phyloP scores from a whole-genome alignment of 768 basidiomycete genomes.

The Brasilioporus rufonigricans region DNA sequence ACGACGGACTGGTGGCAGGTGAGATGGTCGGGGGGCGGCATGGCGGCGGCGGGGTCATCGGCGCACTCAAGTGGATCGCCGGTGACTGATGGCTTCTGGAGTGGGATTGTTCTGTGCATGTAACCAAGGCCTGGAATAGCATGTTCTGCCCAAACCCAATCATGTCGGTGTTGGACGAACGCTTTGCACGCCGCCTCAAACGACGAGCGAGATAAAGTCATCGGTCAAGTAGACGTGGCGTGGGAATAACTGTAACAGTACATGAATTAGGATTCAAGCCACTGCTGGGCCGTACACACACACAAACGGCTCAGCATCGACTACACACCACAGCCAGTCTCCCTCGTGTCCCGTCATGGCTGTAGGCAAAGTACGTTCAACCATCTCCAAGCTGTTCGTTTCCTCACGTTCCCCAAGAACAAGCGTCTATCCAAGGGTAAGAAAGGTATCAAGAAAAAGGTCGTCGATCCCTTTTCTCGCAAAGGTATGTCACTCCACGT shows the following conservation, averaged over 20 bases:
- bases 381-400: background rate
- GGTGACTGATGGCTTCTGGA: slow-evolving; percentile 14
- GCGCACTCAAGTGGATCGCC: slow-evolving; percentile 16
- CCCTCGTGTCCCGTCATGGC: slow-evolving; percentile 62
- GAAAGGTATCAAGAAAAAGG: slow-evolving; percentile 99
- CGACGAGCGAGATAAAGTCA: slow-evolving; percentile 47
- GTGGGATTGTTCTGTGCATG: slow-evolving; percentile 39
- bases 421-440: slow-evolving; percentile 98
- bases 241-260: slow-evolving; percentile 44
- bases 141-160: slow-evolving; percentile 66
- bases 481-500: slow-evolving; percentile 62
- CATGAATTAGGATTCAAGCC: slow-evolving; percentile 61
- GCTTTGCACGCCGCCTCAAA: slow-evolving; percentile 61
- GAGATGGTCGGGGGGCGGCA: slow-evolving; percentile 33
- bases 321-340: slow-evolving; percentile 43
- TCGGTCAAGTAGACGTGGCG: slow-evolving; percentile 29
- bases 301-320: slow-evolving; percentile 12
- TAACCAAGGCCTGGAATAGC: slow-evolving; percentile 47
- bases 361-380: slow-evolving; percentile 74
- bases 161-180: slow-evolving; percentile 40
- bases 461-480: slow-evolving; percentile 99
- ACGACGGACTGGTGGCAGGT: slow-evolving; percentile 65
- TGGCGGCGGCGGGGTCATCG: slow-evolving; percentile 42
- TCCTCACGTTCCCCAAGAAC: slow-evolving; percentile 54
- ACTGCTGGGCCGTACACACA: slow-evolving; percentile 30